These are phyloP conservation scores for Wickerhamomyces strasburgensis DNA, from an alignment of 805 yeast genomes.

Conservation along the genomic window DNA sequence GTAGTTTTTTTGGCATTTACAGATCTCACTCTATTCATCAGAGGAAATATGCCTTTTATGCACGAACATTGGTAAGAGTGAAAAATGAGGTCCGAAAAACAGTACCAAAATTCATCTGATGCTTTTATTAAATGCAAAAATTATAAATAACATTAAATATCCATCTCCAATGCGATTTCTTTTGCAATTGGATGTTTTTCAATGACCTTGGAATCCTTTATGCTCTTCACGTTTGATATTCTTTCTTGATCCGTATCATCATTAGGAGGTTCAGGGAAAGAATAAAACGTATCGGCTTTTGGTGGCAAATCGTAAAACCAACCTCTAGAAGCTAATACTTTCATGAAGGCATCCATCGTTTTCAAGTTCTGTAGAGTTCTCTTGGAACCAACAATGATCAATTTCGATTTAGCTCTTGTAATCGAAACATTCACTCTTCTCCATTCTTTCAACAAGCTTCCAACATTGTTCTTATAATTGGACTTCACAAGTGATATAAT, in stretches of 20 bases:
- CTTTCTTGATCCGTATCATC: not conserved
- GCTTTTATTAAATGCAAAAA: no score
- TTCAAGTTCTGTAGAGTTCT: slow-evolving; percentile 49
- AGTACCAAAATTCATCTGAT: no score
- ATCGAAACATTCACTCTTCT: slow-evolving; percentile 91
- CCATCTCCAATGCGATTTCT: slow-evolving; percentile 19
- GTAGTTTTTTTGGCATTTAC: no score
- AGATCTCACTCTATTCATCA: no score
- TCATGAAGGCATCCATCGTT: slow-evolving; percentile 55
- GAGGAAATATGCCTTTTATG: no score
- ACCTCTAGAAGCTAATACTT: slow-evolving; percentile 45
- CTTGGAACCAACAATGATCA: slow-evolving; percentile 78
- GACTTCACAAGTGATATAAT: slow-evolving; percentile 87
- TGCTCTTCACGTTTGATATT: not conserved
- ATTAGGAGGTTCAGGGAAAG: slow-evolving; percentile 3
- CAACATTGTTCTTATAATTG: slow-evolving; percentile 59
- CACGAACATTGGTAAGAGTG: no score
- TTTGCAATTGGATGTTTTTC: slow-evolving; percentile 13
- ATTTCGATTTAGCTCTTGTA: slow-evolving; percentile 81
- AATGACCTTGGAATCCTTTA: slow-evolving; percentile 13
- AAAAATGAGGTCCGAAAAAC: no score
- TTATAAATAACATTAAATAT: slow-evolving; percentile 5
- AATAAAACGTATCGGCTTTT: slow-evolving; percentile 16
- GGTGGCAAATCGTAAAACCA: slow-evolving; percentile 63
- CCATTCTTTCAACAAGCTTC: slow-evolving; percentile 82